phyloP scores from a whole-genome alignment of 2,329 filamentous ascomycete genomes.

The Zasmidium citrigriseum region DNA sequence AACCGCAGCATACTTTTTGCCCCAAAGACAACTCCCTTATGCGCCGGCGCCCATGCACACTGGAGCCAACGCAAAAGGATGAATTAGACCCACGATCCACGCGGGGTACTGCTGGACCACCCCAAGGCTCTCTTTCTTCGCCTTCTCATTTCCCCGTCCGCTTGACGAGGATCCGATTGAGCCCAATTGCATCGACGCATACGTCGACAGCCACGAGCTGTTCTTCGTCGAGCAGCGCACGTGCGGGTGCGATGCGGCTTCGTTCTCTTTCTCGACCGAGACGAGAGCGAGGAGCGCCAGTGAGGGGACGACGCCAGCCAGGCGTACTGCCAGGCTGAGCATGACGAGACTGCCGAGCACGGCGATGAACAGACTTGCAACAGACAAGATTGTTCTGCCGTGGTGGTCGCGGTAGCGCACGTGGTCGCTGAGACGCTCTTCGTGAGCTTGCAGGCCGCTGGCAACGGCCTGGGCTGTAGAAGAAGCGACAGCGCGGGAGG shows the following conservation, averaged over 20 bases:
- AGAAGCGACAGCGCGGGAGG: neutral
- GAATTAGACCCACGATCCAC: neutral
- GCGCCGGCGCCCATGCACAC: neutral
- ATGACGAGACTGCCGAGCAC: neutral
- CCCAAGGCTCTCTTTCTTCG: neutral
- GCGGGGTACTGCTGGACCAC: neutral
- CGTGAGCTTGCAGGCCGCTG: conserved; percentile 3
- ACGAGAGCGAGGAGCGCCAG: conserved; percentile 6
- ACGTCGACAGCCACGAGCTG: conserved; percentile 6
- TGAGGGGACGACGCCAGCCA: neutral
- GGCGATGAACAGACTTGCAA: neutral
- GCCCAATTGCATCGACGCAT: neutral
- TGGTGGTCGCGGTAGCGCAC: conserved; percentile 28
- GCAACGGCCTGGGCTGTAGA: conserved; percentile 1
- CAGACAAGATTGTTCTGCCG: conserved; percentile 15
- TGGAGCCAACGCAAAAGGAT: neutral
- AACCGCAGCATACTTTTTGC: neutral
- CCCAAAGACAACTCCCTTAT: neutral
- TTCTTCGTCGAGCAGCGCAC: conserved; percentile 12
- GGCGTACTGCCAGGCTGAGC: neutral
- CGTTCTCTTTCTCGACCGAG: neutral
- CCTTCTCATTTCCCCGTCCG: neutral
- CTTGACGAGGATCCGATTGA: neutral
- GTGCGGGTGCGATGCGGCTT: neutral
- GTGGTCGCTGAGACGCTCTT: conserved; percentile 18